Conservation (phyloP, 768 basidiomycete species). For the Macrolepiota fuliginosa region DNA sequence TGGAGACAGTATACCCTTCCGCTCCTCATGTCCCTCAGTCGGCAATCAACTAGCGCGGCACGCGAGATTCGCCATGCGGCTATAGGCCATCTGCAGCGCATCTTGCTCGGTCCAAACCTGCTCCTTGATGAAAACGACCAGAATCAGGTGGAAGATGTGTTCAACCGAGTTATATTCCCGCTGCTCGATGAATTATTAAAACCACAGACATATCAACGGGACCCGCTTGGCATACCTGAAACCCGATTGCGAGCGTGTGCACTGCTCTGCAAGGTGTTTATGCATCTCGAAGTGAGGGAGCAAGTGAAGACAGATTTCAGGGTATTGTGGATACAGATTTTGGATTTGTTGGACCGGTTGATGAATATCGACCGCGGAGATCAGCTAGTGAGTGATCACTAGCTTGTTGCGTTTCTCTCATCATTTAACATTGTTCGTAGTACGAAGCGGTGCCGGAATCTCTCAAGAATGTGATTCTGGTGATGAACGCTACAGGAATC, state of each 20-base stretch:
- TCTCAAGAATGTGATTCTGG: constrained; percentile 92
- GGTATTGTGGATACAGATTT: constrained; percentile 82
- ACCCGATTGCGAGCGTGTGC: constrained; percentile 85
- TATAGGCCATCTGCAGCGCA: constrained; percentile 78
- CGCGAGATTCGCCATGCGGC: constrained; percentile 84
- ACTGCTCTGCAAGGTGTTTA: constrained; percentile 93
- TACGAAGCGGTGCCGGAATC: constrained; percentile 96
- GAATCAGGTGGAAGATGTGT: constrained; percentile 73
- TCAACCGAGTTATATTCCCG: constrained; percentile 88
- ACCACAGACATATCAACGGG: constrained; percentile 73
- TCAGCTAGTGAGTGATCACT: constrained; percentile 74
- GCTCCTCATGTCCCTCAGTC: constrained; percentile 66
- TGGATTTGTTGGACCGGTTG: constrained; percentile 85
- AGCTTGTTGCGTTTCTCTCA: neutral
- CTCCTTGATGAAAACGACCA: constrained; percentile 57
- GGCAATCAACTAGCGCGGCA: constrained; percentile 79
- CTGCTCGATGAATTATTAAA: constrained; percentile 89
- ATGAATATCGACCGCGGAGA: constrained; percentile 86
- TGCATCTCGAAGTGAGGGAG: constrained; percentile 86
- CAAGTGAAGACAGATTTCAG: constrained; percentile 59
- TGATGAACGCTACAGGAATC: constrained; percentile 89
- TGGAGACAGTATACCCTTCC: constrained; percentile 82
- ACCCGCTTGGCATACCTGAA: constrained; percentile 88
- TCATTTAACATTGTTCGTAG: constrained; percentile 36
- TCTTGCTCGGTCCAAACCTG: constrained; percentile 76